Evolutionary conservation across 140 eudicot genomes (phyloP).

Genomic region (Ambrosia hybrid): DNA sequence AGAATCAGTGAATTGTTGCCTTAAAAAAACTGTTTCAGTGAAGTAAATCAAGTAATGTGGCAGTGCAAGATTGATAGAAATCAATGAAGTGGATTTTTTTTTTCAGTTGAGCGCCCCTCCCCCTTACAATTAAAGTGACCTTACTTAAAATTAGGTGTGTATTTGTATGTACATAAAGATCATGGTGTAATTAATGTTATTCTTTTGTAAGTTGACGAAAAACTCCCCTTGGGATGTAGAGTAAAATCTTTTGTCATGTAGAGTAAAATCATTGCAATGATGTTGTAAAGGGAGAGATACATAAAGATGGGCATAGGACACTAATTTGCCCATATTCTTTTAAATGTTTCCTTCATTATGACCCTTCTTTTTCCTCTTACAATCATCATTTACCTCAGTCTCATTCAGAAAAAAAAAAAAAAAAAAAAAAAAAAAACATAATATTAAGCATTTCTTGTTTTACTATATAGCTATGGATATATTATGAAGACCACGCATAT

Average conservation of each 20-base stretch:
- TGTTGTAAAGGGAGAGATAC: conserved; percentile 5
- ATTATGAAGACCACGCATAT: background rate
- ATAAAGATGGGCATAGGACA: conserved; percentile 28
- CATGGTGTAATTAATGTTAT: background rate
- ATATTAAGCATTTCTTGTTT: no score
- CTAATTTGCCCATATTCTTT: conserved; percentile 22
- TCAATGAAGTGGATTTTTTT: no score
- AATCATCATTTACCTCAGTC: conserved; percentile 10
- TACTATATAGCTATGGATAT: background rate
- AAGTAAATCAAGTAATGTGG: no score
- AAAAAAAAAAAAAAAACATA: no score
- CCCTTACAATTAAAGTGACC: background rate
- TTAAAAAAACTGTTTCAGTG: no score
- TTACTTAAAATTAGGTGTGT: background rate
- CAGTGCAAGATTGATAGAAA: no score
- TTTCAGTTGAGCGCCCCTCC: no score
- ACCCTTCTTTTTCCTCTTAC: conserved; percentile 25
- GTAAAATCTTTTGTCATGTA: background rate
- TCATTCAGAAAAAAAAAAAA: background rate
- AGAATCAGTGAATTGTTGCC: no score
- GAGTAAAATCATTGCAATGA: conserved; percentile 1
- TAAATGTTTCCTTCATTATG: conserved; percentile 27
- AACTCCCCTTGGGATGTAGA: no score
- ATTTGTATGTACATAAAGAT: conserved; percentile 2
- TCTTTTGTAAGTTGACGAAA: conserved; percentile 7